Conservation (phyloP, 192 early-diverging fungal genomes). For the Borealophlyctis nickersoniae region DNA sequence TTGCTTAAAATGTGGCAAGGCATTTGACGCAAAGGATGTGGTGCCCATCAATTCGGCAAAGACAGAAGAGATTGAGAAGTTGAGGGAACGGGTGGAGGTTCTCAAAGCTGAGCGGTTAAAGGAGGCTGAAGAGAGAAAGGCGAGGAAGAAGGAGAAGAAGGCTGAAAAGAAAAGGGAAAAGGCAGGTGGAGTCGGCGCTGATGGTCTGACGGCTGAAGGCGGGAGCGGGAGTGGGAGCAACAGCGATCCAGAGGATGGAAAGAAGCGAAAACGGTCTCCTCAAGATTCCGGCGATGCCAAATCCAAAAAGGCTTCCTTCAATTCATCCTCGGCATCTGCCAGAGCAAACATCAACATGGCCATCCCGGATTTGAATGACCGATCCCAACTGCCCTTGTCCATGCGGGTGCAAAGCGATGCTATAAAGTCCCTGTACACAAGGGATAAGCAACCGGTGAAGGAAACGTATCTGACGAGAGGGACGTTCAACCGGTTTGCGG, state of each 20-base stretch:
- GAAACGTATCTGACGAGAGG: conserved; percentile 46
- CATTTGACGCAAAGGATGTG: conserved; percentile 55
- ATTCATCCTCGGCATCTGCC: not conserved
- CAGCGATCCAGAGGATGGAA: conserved; percentile 33
- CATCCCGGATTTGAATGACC: conserved; percentile 40
- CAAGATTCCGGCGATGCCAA: conserved; percentile 3
- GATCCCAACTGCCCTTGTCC: conserved; percentile 10
- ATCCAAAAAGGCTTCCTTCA: conserved; percentile 4
- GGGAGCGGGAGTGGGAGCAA: conserved; percentile 21
- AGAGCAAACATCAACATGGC: conserved; percentile 43
- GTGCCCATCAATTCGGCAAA: conserved; percentile 67
- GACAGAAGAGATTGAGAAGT: conserved; percentile 57
- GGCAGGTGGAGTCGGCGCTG: conserved; percentile 8
- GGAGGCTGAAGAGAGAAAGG: conserved; percentile 42
- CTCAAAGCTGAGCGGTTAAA: conserved; percentile 48
- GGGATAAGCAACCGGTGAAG: conserved; percentile 8
- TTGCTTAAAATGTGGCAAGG: conserved; percentile 67
- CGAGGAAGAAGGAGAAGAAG: conserved; percentile 39
- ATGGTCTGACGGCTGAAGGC: not conserved
- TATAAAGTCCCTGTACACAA: conserved; percentile 46
- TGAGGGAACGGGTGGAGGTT: conserved; percentile 53
- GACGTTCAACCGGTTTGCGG: conserved; percentile 49
- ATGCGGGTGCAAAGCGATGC: conserved; percentile 34
- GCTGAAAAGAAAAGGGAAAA: conserved; percentile 32
- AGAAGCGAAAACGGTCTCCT: conserved; percentile 33